Conservation (phyloP, 257 asterid species). For the Nicotiana undulata region DNA sequence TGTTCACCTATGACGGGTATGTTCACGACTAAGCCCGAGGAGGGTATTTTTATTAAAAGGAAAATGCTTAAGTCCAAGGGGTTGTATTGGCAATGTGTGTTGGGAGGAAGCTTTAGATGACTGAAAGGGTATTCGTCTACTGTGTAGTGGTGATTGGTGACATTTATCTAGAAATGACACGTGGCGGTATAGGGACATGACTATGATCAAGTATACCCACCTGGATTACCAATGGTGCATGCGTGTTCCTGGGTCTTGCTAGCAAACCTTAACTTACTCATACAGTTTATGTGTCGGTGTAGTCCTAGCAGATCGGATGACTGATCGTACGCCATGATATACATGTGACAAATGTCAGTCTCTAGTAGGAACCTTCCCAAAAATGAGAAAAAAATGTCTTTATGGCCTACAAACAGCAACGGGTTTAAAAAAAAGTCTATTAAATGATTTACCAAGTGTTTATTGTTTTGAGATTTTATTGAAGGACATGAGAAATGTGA, state of each 20-base stretch:
- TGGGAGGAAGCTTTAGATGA: background rate
- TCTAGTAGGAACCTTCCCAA: background rate
- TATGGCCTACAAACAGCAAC: background rate
- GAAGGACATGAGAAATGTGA: background rate
- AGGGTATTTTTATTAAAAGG: too few relatives aligned
- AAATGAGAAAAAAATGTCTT: background rate
- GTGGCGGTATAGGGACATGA: too few relatives aligned
- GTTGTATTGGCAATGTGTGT: too few relatives aligned
- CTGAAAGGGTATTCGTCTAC: background rate
- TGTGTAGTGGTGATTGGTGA: too few relatives aligned
- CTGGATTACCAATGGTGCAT: too few relatives aligned
- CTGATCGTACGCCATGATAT: background rate
- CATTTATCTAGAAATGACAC: too few relatives aligned
- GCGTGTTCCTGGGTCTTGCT: background rate
- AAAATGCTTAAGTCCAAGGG: too few relatives aligned
- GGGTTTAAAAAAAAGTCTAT: background rate
- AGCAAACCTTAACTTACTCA: background rate
- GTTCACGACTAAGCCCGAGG: background rate
- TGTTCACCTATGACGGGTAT: background rate
- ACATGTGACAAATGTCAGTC: background rate
- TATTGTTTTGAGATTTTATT: background rate
- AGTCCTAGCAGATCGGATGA: background rate
- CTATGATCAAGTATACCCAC: too few relatives aligned
- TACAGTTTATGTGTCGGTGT: background rate
- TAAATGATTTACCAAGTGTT: background rate